These are phyloP conservation scores for Pinus taeda DNA, from an alignment of 75 land plant genomes.

Conservation along the genomic window DNA sequence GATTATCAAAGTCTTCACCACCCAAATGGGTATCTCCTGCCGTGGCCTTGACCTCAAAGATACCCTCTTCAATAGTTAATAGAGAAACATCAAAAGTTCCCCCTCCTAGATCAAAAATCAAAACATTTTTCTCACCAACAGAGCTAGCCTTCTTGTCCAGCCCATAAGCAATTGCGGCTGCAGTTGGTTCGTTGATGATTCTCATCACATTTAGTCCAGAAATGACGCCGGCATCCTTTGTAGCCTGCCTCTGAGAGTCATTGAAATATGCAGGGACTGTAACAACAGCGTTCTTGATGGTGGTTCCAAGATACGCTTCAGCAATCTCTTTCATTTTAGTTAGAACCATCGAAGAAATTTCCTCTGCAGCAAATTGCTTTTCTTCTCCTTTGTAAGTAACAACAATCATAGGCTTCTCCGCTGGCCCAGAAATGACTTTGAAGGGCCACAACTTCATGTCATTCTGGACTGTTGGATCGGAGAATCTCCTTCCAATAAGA, in stretches of 20 bases:
- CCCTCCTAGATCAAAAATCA: conserved; percentile 67
- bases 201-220: conserved; percentile 17
- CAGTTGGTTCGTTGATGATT: conserved; percentile 56
- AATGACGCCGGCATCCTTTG: conserved; percentile 15
- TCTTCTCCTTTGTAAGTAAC: conserved; percentile 30
- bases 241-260: conserved; percentile 16
- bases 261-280: conserved; percentile 12
- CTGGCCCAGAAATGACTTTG: conserved; percentile 36
- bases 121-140: conserved; percentile 67
- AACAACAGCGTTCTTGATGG: conserved; percentile 29
- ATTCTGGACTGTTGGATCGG: conserved; percentile 25
- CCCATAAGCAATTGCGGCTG: conserved; percentile 81
- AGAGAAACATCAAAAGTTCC: conserved; percentile 79
- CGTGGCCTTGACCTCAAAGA: conserved; percentile 72
- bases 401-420: conserved; percentile 39
- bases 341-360: conserved; percentile 34
- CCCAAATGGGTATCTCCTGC: conserved; percentile 80
- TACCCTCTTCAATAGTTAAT: conserved; percentile 74
- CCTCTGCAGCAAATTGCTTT: conserved; percentile 29
- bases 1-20: neutral
- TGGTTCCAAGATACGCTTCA: conserved; percentile 26
- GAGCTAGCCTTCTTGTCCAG: conserved; percentile 45
- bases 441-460: conserved; percentile 37
- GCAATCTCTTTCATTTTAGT: conserved; percentile 39
- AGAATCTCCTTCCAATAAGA: conserved; percentile 28